Evolutionary conservation across 2,329 filamentous ascomycete species (phyloP), one percentile per base, ranked within the genome.

Genomic region (Colletotrichum sp.): DNA sequence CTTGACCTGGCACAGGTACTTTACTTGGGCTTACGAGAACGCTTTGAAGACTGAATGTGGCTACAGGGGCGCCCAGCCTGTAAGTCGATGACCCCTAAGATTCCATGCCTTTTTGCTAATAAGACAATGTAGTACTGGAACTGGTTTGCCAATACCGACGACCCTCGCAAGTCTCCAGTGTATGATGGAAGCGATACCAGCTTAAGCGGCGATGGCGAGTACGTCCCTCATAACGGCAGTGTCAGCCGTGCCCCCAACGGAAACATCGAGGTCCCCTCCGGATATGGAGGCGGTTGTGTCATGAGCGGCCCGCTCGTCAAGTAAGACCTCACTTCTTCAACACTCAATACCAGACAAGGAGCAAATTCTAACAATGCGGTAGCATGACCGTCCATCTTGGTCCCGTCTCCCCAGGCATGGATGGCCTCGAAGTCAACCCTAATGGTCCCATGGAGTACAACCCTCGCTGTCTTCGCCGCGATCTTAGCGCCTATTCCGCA

Each of bases 121-220:
- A 43, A 67, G 26, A 63, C 16, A 7, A 6, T 18, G 4, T 30
- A 71, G 70, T 86, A 86, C 78, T 84, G 84, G 82, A 81, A 85
- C 72, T 86, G 84, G 85, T 79, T 80, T 18, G 79, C 80, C 10
- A 81, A 83, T 68, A 78, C 80, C 16, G 68, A 79, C 10, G 77
- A 79, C 59, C 78, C 83, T 61, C 77, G 81, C 57, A 83, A 78
- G 78, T 85, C 82, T n/a, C 80, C 84, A 12, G 79, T 87, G 28
- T 86, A 85, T 75, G 85, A 87, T 66, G 86, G 86, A 43, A 85
- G 82, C 67, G 83, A 82, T 2, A 82, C 80, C 69, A 84, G 83
- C 14, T 80, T 87, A 77, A 83, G 83, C 14, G 84, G 85, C n/a
- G 83, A 87, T 60, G 86, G 86, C 7, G 83, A 71, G 13, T 80